A percentile compares a stretch with the other conserved stretches of the same genome.
Evolutionary conservation across 306 rosid genomes (phyloP).

Genomic region (Gynostemma pentaphyllum): DNA sequence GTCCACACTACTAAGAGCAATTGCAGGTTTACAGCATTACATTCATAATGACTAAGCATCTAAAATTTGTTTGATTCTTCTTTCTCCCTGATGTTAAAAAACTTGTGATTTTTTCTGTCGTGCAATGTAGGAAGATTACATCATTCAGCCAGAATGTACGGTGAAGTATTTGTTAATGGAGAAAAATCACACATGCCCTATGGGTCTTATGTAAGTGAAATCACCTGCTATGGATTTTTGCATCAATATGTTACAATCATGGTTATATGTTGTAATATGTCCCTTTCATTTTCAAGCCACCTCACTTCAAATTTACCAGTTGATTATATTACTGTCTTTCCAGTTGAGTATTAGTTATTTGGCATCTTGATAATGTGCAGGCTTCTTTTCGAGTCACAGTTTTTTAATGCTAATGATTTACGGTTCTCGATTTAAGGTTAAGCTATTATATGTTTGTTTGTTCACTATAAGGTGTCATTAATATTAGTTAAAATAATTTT

Average conservation of each 20-base stretch:
- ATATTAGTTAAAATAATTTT: background rate
- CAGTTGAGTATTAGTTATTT: background rate
- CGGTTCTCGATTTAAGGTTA: background rate
- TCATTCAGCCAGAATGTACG: slow-evolving; percentile 72
- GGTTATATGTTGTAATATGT: background rate
- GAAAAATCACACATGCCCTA: slow-evolving; percentile 55
- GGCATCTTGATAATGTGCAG: background rate
- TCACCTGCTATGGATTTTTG: slow-evolving; percentile 7
- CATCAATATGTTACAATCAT: background rate
- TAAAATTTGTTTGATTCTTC: background rate
- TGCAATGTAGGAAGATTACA: slow-evolving; percentile 64
- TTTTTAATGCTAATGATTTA: background rate
- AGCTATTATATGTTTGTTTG: too few relatives aligned
- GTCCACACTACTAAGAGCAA: slow-evolving; percentile 73
- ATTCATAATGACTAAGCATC: slow-evolving; percentile 4
- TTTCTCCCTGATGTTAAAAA: slow-evolving; percentile 14
- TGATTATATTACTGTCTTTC: background rate
- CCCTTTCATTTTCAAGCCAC: background rate
- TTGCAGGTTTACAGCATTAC: slow-evolving; percentile 56
- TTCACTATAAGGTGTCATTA: background rate
- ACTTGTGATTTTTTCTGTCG: slow-evolving; percentile 17
- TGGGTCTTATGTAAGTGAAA: slow-evolving; percentile 81
- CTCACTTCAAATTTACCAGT: background rate
- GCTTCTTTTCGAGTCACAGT: background rate
- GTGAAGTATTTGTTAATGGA: slow-evolving; percentile 88